phyloP scores from a whole-genome alignment of 106 monocot genomes.

The Vanilla planifolia region DNA sequence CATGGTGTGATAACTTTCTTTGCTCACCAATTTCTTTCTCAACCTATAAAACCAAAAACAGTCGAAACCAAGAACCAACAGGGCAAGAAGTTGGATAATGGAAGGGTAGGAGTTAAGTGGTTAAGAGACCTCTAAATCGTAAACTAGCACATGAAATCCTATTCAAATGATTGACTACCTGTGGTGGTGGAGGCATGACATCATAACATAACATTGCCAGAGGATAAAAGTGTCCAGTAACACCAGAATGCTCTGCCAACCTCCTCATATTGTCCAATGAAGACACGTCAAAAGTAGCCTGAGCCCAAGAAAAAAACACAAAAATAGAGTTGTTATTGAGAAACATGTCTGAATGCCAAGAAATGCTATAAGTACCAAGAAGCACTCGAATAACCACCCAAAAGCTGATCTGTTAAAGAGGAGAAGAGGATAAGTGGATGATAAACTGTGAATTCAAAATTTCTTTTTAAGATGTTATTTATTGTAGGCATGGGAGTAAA shows the following conservation, averaged over 20 bases:
- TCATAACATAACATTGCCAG: slow-evolving; percentile 76
- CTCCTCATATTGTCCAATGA: slow-evolving; percentile 95
- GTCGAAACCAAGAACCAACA: slow-evolving; percentile 3
- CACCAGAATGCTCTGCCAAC: slow-evolving; percentile 60
- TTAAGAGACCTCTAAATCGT: neutral
- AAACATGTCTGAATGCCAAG: neutral
- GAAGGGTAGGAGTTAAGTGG: neutral
- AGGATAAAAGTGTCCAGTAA: slow-evolving; percentile 80
- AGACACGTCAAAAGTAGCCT: slow-evolving; percentile 87
- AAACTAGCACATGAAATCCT: neutral
- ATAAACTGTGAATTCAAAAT: too few relatives aligned
- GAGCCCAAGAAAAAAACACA: neutral
- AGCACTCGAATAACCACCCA: neutral
- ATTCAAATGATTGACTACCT: slow-evolving; percentile 37
- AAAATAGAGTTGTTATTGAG: neutral
- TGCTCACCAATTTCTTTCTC: slow-evolving; percentile 90
- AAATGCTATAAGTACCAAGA: neutral
- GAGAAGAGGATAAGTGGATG: neutral
- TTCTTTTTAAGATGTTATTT: too few relatives aligned
- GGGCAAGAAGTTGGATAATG: neutral
- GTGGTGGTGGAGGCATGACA: slow-evolving; percentile 88
- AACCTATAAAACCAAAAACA: slow-evolving; percentile 31
- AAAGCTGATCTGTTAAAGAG: neutral
- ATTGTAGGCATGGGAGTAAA: too few relatives aligned
- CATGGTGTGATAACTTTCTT: slow-evolving; percentile 75